phyloP scores from a whole-genome alignment of 352 stramenopile genomes.

The Globisporangium mamillatum region DNA sequence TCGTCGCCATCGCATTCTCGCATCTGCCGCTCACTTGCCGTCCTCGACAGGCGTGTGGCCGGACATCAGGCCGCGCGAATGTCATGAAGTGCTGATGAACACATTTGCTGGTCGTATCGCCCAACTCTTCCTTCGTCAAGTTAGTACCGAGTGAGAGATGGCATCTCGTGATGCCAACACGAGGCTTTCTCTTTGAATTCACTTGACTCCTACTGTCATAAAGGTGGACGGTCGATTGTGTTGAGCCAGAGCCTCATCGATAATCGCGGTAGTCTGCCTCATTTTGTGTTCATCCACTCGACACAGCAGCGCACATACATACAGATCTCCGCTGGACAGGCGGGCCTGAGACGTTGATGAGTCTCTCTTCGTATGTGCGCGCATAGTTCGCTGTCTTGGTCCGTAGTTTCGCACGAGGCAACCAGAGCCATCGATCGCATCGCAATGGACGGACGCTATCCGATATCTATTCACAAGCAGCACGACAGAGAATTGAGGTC shows the following conservation, averaged over 20 bases:
- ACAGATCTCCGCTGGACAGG: not conserved
- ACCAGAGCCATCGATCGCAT: not conserved
- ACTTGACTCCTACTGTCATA: not conserved
- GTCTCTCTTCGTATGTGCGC: not conserved
- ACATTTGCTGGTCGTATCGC: not conserved
- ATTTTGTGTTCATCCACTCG: not conserved
- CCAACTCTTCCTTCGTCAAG: not conserved
- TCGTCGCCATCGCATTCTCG: not conserved
- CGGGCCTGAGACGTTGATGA: not conserved
- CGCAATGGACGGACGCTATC: not conserved
- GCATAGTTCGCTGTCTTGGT: not conserved
- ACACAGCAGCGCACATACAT: not conserved
- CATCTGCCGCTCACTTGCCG: not conserved
- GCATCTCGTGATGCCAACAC: not conserved
- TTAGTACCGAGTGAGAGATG: not conserved
- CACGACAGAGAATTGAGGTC: not conserved
- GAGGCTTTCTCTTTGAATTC: not conserved
- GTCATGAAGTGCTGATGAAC: not conserved
- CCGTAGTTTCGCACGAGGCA: not conserved
- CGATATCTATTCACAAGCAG: not conserved
- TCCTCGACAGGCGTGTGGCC: not conserved
- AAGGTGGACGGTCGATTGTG: not conserved
- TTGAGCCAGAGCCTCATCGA: not conserved
- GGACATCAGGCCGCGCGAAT: not conserved
- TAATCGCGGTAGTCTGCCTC: not conserved